Evolutionary conservation across 1,139 yeast genomes (phyloP), one percentile per base, ranked within the genome.

Genomic region (Protomyces inundatus): DNA sequence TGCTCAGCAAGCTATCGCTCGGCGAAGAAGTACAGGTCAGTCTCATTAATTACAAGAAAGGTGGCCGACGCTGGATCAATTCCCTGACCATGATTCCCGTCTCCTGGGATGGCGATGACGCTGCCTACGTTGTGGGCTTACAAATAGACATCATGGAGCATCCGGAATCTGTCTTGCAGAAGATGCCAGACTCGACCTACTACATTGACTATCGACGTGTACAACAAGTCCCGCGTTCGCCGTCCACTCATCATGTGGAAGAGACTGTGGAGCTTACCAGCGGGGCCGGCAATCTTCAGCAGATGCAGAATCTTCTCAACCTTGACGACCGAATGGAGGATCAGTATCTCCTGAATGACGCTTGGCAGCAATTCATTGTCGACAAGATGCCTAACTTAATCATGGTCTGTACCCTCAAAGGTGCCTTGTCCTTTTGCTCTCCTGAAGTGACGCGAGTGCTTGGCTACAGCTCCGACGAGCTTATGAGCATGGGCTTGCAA

Each of bases 21-120:
- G 67, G 67, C 23, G 33, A 64, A 32, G 67, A 66, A 53, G 40
- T 53, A 4, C 67, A 66, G 55, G 62, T 65, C n/a, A 37, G 66
- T n/a, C 45, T 66, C 16, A 37, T 64, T 12, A 66, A 66, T 40
- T 66, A 65, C 60, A 55, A 56, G 14, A 66, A 64, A 54, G 54
- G 56, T 6, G 65, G 67, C 4, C 42, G 57, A 12, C 61, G 67
- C 16, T 66, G 66, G 58, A 52, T 65, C n/a, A 66, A 66, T 42
- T 16, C 62, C 48, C 16, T 66, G 52, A 66, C 67, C 14, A 62
- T 66, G 48, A 45, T 66, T 35, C 67, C 67, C 23, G 56, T 66
- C 56, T 30, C 61, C n/a, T 57, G 63, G 64, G 65, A 66, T 54
- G 39, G 60, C 35, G 35, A 64, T 33, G 45, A 42, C 45, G 23